A percentile compares a stretch with the other conserved stretches of the same genome.
Conservation (phyloP, 1,284 basidiomycete species). For the Microbotryomycetes sp. region DNA sequence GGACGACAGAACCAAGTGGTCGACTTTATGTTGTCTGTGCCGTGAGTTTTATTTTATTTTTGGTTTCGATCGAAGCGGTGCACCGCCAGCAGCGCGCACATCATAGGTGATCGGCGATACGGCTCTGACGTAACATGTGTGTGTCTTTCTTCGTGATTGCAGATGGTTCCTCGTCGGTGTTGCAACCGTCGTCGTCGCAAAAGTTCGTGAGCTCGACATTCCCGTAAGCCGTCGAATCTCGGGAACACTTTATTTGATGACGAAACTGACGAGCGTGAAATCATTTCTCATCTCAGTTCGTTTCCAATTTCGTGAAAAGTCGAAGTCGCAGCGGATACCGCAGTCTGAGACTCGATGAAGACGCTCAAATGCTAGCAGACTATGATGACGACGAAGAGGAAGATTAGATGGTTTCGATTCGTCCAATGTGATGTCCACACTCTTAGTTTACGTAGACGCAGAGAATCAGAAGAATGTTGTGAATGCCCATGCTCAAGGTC, state of each 20-base stretch:
- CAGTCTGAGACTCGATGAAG: slow-evolving; percentile 3
- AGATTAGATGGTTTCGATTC: no score
- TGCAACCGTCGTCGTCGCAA: slow-evolving; percentile 7
- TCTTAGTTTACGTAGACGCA: no score
- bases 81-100: neutral
- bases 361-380: slow-evolving; percentile 19
- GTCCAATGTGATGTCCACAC: no score
- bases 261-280: neutral
- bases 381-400: slow-evolving; percentile 9
- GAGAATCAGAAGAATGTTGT: neutral
- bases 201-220: slow-evolving; percentile 13
- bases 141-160: neutral
- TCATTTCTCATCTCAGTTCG: slow-evolving; percentile 2
- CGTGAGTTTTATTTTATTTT: slow-evolving; percentile 14
- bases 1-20: slow-evolving; percentile 5
- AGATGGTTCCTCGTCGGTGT: slow-evolving; percentile 17
- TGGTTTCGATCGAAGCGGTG: neutral
- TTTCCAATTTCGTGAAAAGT: neutral
- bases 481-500: neutral
- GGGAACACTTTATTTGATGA: neutral
- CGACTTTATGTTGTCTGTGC: slow-evolving; percentile 20
- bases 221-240: slow-evolving; percentile 3
- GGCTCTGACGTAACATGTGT: no score
- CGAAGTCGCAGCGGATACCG: neutral
- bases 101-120: neutral